These are phyloP conservation scores for Lophiostoma macrostomum DNA, from an alignment of 495 filamentous ascomycete genomes.

Conservation along the genomic window DNA sequence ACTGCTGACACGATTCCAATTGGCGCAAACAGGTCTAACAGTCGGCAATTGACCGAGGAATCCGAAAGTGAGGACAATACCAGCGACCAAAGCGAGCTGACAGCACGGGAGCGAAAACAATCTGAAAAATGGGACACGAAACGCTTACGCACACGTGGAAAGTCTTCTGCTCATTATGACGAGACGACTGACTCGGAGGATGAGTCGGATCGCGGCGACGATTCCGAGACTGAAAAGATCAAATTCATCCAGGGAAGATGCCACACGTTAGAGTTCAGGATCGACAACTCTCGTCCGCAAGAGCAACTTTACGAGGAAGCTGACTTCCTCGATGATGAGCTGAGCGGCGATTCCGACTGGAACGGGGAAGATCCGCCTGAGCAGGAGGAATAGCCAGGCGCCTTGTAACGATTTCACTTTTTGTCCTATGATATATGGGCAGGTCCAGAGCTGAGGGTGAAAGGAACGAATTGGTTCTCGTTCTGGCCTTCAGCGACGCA, in stretches of 20 bases:
- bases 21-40: not conserved
- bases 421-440: not conserved
- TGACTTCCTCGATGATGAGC: slow-evolving; percentile 74
- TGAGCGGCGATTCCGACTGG: slow-evolving; percentile 78
- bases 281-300: slow-evolving; percentile 76
- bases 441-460: too few relatives aligned
- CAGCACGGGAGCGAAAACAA: not conserved
- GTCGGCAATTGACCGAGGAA: not conserved
- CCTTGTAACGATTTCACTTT: not conserved
- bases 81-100: slow-evolving; percentile 13
- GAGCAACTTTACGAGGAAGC: slow-evolving; percentile 71
- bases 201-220: not conserved
- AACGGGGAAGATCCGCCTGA: slow-evolving; percentile 48
- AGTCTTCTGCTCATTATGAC: slow-evolving; percentile 2
- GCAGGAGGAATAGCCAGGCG: slow-evolving; percentile 43
- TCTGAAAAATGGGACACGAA: slow-evolving; percentile 18
- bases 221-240: slow-evolving; percentile 21
- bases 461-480: too few relatives aligned
- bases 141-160: slow-evolving; percentile 18
- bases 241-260: slow-evolving; percentile 71
- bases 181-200: slow-evolving; percentile 13
- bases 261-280: slow-evolving; percentile 69
- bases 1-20: not conserved
- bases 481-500: too few relatives aligned
- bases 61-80: not conserved